Conservation (phyloP, 495 filamentous ascomycete species). For the Xylaria grammica region DNA sequence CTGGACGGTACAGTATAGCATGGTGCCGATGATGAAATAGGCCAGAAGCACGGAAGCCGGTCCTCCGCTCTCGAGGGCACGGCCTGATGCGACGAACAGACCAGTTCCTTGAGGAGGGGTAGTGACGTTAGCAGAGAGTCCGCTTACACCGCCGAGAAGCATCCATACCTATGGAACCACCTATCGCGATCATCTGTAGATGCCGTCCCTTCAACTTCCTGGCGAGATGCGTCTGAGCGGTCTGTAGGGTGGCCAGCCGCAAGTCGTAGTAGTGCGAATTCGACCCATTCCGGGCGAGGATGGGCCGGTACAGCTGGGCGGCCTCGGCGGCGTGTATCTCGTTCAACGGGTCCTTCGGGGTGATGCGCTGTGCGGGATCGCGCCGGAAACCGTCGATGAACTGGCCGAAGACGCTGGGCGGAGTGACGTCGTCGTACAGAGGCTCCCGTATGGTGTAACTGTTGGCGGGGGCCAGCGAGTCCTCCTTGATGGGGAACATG, state of each 20-base stretch:
- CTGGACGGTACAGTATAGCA: constrained; percentile 92
- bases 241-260: constrained; percentile 72
- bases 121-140: constrained; percentile 18
- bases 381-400: constrained; percentile 81
- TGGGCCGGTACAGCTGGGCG: constrained; percentile 30
- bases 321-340: constrained; percentile 48
- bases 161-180: constrained; percentile 83
- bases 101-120: constrained; percentile 69
- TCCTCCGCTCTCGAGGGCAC: constrained; percentile 76
- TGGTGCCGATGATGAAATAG: constrained; percentile 80
- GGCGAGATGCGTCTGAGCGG: constrained; percentile 77
- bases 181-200: constrained; percentile 96
- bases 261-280: constrained; percentile 67
- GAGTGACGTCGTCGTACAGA: constrained; percentile 35
- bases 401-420: constrained; percentile 46
- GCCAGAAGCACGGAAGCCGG: constrained; percentile 85
- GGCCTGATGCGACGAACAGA: constrained; percentile 87
- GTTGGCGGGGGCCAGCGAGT: constrained; percentile 45
- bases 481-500: constrained; percentile 45
- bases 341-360: constrained; percentile 56
- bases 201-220: constrained; percentile 82
- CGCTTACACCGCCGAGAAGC: neutral
- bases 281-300: constrained; percentile 26
- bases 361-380: constrained; percentile 71
- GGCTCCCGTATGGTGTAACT: constrained; percentile 48